Conservation (phyloP, 2,329 filamentous ascomycete species). For the Exophiala calicioides region DNA sequence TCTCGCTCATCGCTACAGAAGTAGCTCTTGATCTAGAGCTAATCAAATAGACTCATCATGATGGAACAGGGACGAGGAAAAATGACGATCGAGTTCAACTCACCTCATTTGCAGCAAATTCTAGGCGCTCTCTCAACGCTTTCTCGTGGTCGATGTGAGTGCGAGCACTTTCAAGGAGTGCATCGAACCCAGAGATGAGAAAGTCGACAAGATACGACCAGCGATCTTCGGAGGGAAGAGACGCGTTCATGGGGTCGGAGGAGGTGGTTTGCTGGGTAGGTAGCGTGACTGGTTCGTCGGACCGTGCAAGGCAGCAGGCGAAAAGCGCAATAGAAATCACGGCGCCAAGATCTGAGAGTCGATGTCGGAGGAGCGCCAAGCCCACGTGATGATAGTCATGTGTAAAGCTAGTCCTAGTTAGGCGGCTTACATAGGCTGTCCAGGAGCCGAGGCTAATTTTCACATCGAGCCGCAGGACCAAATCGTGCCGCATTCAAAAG, state of each 20-base stretch:
- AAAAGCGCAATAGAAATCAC: too few species aligned
- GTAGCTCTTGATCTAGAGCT: conserved; percentile 84
- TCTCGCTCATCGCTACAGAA: conserved; percentile 64
- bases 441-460: conserved; percentile 1
- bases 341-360: not conserved
- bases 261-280: not conserved
- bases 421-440: too few species aligned
- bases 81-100: conserved; percentile 2
- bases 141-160: conserved; percentile 17
- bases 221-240: conserved; percentile 8
- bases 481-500: too few species aligned
- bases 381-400: too few species aligned
- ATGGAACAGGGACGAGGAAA: not conserved
- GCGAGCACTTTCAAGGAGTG: conserved; percentile 13
- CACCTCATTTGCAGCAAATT: conserved; percentile 27
- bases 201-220: conserved; percentile 14
- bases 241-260: conserved; percentile 15
- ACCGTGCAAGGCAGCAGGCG: conserved; percentile 4
- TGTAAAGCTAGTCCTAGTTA: too few species aligned
- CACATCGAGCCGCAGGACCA: not conserved
- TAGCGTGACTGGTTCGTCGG: not conserved
- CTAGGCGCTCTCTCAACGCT: conserved; percentile 16
- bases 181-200: conserved; percentile 19
- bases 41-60: conserved; percentile 54
- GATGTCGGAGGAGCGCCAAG: not conserved